Conservation (phyloP, 2,329 filamentous ascomycete genomes). For the Aspergillus fumigatus region DNA sequence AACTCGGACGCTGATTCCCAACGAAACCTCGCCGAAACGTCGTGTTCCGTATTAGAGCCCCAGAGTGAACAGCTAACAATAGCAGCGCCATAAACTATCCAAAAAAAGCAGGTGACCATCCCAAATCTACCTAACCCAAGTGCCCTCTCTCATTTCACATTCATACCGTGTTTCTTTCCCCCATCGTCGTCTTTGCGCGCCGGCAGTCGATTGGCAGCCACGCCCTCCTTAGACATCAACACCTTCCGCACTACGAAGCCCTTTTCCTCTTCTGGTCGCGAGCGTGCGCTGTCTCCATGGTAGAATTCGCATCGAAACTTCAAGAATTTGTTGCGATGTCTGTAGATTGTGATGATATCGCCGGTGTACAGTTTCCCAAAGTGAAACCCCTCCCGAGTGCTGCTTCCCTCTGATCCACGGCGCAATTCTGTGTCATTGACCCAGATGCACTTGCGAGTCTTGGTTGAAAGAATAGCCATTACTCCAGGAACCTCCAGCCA, state of each 20-base stretch:
- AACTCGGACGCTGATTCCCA: background rate
- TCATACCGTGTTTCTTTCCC: constrained; percentile 6
- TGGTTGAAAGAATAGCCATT: constrained; percentile 72
- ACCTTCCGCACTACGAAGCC: constrained; percentile 39
- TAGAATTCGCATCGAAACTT: constrained; percentile 45
- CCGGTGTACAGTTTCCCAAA: constrained; percentile 70
- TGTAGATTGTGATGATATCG: constrained; percentile 71
- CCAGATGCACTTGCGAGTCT: constrained; percentile 68
- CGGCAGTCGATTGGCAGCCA: constrained; percentile 22
- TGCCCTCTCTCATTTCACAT: background rate
- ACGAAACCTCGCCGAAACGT: background rate
- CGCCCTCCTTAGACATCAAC: constrained; percentile 26
- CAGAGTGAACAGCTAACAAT: background rate
- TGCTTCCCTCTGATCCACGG: constrained; percentile 51
- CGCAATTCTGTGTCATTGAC: constrained; percentile 68
- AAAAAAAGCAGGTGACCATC: background rate
- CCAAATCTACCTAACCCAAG: background rate
- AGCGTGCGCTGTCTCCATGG: constrained; percentile 41
- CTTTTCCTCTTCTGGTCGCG: constrained; percentile 38
- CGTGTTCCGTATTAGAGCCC: background rate
- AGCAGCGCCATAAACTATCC: background rate
- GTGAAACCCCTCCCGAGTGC: constrained; percentile 47
- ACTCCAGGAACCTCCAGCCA: constrained; percentile 53
- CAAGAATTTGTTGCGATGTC: constrained; percentile 38
- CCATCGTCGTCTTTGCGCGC: constrained; percentile 14